phyloP scores from a whole-genome alignment of 257 asterid species.

The Solanum gracilifrons region DNA sequence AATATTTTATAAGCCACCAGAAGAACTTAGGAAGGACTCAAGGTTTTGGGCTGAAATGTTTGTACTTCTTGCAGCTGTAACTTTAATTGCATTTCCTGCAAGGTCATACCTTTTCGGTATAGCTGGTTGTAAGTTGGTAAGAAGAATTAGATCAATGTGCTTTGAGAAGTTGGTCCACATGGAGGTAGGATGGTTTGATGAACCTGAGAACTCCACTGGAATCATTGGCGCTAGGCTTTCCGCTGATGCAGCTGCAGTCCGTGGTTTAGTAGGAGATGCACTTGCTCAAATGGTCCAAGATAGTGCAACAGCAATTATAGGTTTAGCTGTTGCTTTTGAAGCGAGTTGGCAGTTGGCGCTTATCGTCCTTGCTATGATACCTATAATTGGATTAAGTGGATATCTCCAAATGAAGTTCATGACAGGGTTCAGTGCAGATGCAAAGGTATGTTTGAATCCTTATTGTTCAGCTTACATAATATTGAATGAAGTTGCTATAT shows the following conservation, averaged over 20 bases:
- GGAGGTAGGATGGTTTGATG: slow-evolving; percentile 89
- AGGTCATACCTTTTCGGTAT: slow-evolving; percentile 69
- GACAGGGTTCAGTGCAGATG: slow-evolving; percentile 78
- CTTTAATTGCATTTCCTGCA: slow-evolving; percentile 62
- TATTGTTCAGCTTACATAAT: not conserved
- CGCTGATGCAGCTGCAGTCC: slow-evolving; percentile 70
- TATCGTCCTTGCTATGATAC: slow-evolving; percentile 53
- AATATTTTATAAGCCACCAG: slow-evolving; percentile 50
- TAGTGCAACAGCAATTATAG: slow-evolving; percentile 43
- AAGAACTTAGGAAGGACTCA: slow-evolving; percentile 41
- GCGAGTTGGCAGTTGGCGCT: slow-evolving; percentile 73
- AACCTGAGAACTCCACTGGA: slow-evolving; percentile 68
- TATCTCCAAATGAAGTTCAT: slow-evolving; percentile 50
- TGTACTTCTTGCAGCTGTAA: slow-evolving; percentile 51
- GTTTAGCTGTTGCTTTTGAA: slow-evolving; percentile 50
- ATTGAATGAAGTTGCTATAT: not conserved
- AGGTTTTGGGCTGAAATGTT: slow-evolving; percentile 71
- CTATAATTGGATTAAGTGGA: slow-evolving; percentile 58
- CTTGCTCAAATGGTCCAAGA: slow-evolving; percentile 76
- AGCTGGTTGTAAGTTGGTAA: slow-evolving; percentile 70
- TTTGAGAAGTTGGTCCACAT: slow-evolving; percentile 72
- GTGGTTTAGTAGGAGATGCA: slow-evolving; percentile 81
- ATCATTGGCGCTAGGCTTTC: slow-evolving; percentile 75
- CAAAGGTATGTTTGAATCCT: slow-evolving; percentile 33
- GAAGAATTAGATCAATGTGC: slow-evolving; percentile 63